Base-by-base conservation (phyloP, 345 rosid species). In the Salix exigua region DNA sequence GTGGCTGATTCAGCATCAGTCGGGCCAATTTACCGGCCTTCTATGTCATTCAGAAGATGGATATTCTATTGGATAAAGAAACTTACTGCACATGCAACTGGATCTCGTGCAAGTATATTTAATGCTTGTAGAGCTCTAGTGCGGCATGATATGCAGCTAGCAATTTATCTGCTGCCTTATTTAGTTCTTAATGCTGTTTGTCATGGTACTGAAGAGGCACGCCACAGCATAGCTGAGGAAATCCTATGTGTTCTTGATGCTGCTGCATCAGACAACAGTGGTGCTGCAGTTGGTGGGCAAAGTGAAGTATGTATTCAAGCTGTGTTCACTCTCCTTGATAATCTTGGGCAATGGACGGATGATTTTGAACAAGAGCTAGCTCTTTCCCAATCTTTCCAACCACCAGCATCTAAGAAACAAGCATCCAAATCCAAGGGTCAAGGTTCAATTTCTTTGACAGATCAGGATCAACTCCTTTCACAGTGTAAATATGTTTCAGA, bases 341-440 rank as follows among this genome's bases (percentile, higher is more conserved):
- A 93, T 86, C 97, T 95, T 73, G 98, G 97, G 77, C 98, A 95
- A 84, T 95, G 99, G 99, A 93, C 89, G 82, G 99, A 93, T 76
- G 99, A 93, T 81, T 83, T 88, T 82, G 87, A 89, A 75, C 98
- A 91, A 77, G 97, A 88, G 75, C 82, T 90, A 75, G 94, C 99
- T 82, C 93, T 95, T 77, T 90, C 96, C 35, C 88, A 84, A 58
- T 85, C 96, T 73, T 51, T 85, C 60, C 89, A 84, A 68, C 72
- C 91, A 71, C 82, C 88, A 69, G 77, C 89, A 66, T 84, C 90
- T 73, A 90, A 79, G 84, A 96, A 88, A 69, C 93, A 83, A 65
- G 86, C 85, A 72, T 85, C 90, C 64, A 93, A 84, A 80, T 80
- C 82, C 58, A 93, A 87, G 87, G 88, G 83, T 72, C 92, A 84